phyloP scores from a whole-genome alignment of 75 land plant species.

The Selaginella tamariscina region DNA sequence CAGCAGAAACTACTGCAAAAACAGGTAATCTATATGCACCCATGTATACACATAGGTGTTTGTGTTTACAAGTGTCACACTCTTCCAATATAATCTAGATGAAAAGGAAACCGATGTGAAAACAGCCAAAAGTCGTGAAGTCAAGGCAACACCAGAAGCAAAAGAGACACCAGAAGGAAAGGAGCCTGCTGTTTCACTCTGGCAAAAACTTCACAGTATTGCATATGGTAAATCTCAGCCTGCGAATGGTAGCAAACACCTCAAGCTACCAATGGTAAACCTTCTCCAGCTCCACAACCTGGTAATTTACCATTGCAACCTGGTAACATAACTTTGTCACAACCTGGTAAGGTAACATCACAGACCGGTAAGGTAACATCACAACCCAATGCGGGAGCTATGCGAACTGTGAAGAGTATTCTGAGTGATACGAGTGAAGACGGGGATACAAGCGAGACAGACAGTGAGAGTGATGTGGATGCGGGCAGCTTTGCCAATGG shows the following conservation, averaged over 20 bases:
- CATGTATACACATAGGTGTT: too few relatives aligned
- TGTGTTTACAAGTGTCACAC: too few relatives aligned
- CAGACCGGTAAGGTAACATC: too few relatives aligned
- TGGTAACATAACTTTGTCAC: too few relatives aligned
- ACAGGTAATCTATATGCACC: background rate
- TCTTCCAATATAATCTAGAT: too few relatives aligned
- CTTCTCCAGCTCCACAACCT: too few relatives aligned
- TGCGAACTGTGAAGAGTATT: too few relatives aligned
- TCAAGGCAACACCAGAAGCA: background rate
- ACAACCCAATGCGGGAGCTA: too few relatives aligned
- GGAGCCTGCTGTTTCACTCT: background rate
- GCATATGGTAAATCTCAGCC: background rate
- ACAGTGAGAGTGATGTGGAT: background rate
- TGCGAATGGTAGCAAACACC: background rate
- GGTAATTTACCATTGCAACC: too few relatives aligned
- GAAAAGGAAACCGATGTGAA: background rate
- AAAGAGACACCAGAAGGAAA: background rate
- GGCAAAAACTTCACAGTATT: background rate
- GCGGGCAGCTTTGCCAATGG: background rate
- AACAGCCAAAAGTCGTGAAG: background rate
- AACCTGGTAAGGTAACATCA: too few relatives aligned
- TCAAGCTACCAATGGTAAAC: too few relatives aligned
- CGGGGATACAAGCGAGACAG: background rate
- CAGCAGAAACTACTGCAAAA: background rate
- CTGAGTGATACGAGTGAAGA: background rate